Evolutionary conservation across 179 eudicot species (phyloP), one percentile per base, ranked within the genome.

Genomic region (Beta lomatogona): DNA sequence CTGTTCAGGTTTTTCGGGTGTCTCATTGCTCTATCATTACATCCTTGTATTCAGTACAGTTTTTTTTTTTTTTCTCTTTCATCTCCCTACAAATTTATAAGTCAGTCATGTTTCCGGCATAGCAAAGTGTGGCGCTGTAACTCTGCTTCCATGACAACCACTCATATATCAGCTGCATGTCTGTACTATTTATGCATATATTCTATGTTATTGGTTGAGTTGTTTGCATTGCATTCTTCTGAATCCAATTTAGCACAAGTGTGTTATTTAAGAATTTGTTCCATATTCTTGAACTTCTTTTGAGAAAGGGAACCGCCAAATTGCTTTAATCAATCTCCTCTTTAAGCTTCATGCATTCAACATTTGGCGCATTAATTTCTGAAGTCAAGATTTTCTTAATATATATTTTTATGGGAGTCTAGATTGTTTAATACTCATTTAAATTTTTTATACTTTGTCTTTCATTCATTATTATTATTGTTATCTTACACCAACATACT

Each of bases 41-140:
- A 74, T 55, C 65, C 50, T 31, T 74, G 77, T 74, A 55, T 57
- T 74, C 31, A 41, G 77, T 55, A 74, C 77, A 74, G 79, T 59
- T 19, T 75, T 75, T 44, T 75, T n/a, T n/a, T 57, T 74, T 61
- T 19, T 63, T 28, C 18, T 48, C 25, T 22, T 76, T 74, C 22
- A 10, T 36, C 12, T 73, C 75, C 70, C 54, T 48, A 65, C 71
- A 80, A 53, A 82, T 70, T 36, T 69, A 68, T 73, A 78, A 68
- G 81, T 75, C 85, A 44, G 78, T 83, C 84, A 58, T 77, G 87
- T 82, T 80, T 63, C 60, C 22, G 64, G 59, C 76, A 0, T 82
- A 31, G 57, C 19, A 41, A 69, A 55, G 59, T 50, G 65, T 48
- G 36, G 18, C 52, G 4, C 73, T 36, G 22, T 67, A 28, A 44